Evolutionary conservation across 2,329 filamentous ascomycete genomes (phyloP).

Genomic region (Colletotrichum sidae): DNA sequence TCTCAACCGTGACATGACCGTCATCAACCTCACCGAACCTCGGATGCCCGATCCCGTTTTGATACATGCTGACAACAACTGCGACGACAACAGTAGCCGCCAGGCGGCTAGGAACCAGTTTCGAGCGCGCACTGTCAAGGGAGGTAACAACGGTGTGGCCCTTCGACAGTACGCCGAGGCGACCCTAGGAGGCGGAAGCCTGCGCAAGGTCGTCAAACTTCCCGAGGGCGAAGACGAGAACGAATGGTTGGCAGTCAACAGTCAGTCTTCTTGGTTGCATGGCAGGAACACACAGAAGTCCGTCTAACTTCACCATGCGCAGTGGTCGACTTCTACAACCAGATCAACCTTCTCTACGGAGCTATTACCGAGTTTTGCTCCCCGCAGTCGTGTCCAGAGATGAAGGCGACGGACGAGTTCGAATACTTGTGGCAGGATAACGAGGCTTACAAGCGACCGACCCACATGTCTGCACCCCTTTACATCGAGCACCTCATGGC

Average conservation of each 20-base stretch:
- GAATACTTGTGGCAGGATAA: constrained; percentile 99
- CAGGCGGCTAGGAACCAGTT: constrained; percentile 86
- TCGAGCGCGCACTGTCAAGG: constrained; percentile 87
- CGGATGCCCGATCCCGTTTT: constrained; percentile 34
- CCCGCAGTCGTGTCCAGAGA: constrained; percentile 95
- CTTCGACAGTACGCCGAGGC: constrained; percentile 98
- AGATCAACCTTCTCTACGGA: constrained; percentile 98
- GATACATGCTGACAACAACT: constrained; percentile 45
- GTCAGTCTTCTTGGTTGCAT: constrained; percentile 60
- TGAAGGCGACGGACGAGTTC: constrained; percentile 99
- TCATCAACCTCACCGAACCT: constrained; percentile 34
- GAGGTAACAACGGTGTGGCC: constrained; percentile 85
- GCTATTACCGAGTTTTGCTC: constrained; percentile 99
- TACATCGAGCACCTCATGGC: constrained; percentile 98
- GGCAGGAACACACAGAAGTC: not conserved
- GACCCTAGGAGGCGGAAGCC: constrained; percentile 91
- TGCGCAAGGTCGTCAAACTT: constrained; percentile 95
- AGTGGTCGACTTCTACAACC: constrained; percentile 99
- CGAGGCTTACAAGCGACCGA: constrained; percentile 93
- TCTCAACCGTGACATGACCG: constrained; percentile 38
- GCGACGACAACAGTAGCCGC: constrained; percentile 73
- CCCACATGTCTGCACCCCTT: constrained; percentile 96
- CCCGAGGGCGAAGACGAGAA: constrained; percentile 98
- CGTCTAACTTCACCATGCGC: constrained; percentile 42
- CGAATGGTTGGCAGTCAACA: constrained; percentile 98